Evolutionary conservation across 441 rosid genomes (phyloP), one percentile per base, ranked within the genome.

Genomic region (Mallotus repandus): DNA sequence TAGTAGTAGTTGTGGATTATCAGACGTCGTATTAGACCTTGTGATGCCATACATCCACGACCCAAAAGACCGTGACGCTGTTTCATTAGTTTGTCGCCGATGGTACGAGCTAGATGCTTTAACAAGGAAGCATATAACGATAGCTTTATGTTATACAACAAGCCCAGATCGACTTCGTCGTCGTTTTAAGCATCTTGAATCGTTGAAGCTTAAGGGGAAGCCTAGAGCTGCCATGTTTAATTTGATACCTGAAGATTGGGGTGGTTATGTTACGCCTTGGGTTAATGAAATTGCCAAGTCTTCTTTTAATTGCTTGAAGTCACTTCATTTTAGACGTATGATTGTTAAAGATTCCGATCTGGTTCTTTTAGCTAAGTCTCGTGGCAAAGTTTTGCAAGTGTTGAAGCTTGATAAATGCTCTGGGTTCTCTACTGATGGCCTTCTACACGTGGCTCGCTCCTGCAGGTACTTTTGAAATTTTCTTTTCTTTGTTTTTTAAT

Each of bases 191-290:
- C 82, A 85, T 69, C 77, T 96, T 6, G 97, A 95, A 78, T 96
- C 99, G n/a, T 75, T 96, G 68, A 84, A 85, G 74, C 76, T 96
- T n/a, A 96, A 92, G 75, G 99, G 96, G 13, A 91, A 89, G 83
- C 97, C 97, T 0, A 60, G 98, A 66, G 97, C 96, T 0, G 96
- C 96, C n/a, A 88, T 92, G 97, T 91, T 95, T 67, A 92, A 91
- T 69, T 79, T 89, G 32, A 92, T 95, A 45, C 97, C 94, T 0
- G 97, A 92, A 81, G 85, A 89, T 68, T 89, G 98, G 99, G 98
- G 97, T 9, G 97, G 99, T 0, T 82, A 77, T 32, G 91, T 86
- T 14, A 83, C 90, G 5, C 94, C 94, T 0, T 95, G 98, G 98
- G 88, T 89, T 5, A 59, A 54, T 0, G 92, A 84, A 78, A 91